These are phyloP conservation scores for Penicillium angulare DNA, from an alignment of 495 filamentous ascomycete genomes.

Conservation along the genomic window DNA sequence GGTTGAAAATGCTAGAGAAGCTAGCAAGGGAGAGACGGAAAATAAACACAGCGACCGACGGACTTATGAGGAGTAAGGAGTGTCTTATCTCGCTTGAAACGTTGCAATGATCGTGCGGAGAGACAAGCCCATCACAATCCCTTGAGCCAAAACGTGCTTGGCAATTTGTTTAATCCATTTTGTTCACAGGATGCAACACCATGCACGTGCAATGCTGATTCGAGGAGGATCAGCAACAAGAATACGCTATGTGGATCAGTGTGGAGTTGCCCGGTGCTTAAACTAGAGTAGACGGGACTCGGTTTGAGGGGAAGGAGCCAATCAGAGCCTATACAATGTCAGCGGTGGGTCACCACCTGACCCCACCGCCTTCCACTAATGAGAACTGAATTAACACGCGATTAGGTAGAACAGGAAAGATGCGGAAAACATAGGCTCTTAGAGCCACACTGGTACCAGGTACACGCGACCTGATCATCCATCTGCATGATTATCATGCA, in stretches of 20 bases:
- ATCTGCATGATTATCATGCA: background rate
- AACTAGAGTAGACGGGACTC: background rate
- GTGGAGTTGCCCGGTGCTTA: slow-evolving; percentile 19
- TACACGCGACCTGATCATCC: slow-evolving; percentile 9
- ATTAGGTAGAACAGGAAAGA: slow-evolving; percentile 9
- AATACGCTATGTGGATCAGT: background rate
- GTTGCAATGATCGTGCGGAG: slow-evolving; percentile 9
- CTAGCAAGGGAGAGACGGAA: no score
- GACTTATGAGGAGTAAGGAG: slow-evolving; percentile 1
- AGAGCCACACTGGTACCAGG: slow-evolving; percentile 1
- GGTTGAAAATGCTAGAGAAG: background rate
- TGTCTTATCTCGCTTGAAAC: slow-evolving; percentile 15
- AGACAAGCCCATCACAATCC: slow-evolving; percentile 22
- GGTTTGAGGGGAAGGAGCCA: no score
- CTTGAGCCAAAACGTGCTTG: slow-evolving; percentile 40
- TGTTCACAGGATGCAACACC: slow-evolving; percentile 10
- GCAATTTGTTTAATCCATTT: slow-evolving; percentile 3
- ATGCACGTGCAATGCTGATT: slow-evolving; percentile 42
- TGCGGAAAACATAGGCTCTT: slow-evolving; percentile 12
- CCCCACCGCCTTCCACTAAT: background rate
- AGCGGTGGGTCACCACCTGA: background rate
- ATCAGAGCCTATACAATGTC: slow-evolving; percentile 3
- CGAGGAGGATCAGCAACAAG: slow-evolving; percentile 9
- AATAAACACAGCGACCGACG: background rate
- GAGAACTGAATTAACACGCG: background rate